These are phyloP conservation scores for Seminavis robusta DNA, from an alignment of 108 stramenopile genomes.

Conservation along the genomic window DNA sequence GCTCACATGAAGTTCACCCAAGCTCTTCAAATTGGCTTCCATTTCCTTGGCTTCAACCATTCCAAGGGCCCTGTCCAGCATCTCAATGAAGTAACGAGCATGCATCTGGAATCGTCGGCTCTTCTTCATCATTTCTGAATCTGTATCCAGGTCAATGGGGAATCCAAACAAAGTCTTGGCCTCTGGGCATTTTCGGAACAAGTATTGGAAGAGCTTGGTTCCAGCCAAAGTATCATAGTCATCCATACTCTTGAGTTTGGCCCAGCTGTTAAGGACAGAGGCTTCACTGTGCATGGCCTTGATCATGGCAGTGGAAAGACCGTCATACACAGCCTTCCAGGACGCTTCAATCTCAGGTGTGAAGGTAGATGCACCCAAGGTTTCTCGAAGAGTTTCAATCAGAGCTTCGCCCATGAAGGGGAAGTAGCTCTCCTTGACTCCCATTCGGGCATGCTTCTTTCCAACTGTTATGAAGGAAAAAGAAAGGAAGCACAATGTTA, in stretches of 20 bases:
- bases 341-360: constrained; percentile 17
- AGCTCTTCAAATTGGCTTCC: too few relatives aligned
- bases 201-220: neutral
- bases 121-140: constrained; percentile 3
- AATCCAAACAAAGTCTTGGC: constrained; percentile 28
- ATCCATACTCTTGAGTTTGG: too few relatives aligned
- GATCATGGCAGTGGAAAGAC: constrained; percentile 33
- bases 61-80: constrained; percentile 35
- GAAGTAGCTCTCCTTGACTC: constrained; percentile 32
- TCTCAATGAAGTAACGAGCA: constrained; percentile 10
- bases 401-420: constrained; percentile 30
- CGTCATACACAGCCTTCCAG: constrained; percentile 38
- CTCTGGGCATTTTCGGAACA: constrained; percentile 11
- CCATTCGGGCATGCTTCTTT: constrained; percentile 21
- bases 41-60: constrained; percentile 52
- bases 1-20: constrained; percentile 36
- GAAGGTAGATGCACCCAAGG: constrained; percentile 29
- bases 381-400: constrained; percentile 16
- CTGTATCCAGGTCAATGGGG: neutral
- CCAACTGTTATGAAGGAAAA: too few relatives aligned
- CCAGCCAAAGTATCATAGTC: too few relatives aligned
- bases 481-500: constrained; percentile 22
- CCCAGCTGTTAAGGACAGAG: too few relatives aligned
- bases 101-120: constrained; percentile 2
- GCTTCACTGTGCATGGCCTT: too few relatives aligned